phyloP scores from a whole-genome alignment of 495 filamentous ascomycete species.

The Cetradonia linearis region DNA sequence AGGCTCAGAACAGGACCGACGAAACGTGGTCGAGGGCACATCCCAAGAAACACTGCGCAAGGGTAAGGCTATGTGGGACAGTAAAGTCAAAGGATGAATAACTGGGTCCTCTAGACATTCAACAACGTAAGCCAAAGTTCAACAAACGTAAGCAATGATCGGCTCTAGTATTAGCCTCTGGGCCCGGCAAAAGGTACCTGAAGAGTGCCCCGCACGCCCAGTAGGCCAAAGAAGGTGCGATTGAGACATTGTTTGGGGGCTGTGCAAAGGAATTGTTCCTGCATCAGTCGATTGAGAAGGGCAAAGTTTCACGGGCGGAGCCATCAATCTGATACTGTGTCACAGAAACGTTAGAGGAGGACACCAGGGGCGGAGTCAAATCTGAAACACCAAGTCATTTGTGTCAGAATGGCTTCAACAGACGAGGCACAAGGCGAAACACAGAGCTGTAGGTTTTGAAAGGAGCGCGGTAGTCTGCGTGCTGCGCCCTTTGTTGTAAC shows the following conservation, averaged over 20 bases:
- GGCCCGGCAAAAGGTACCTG: too few species aligned
- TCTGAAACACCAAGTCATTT: constrained; percentile 14
- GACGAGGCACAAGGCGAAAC: neutral
- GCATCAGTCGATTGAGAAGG: neutral
- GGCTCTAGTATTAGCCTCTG: neutral
- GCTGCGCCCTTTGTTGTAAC: constrained; percentile 4
- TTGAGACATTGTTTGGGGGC: neutral
- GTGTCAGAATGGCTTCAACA: constrained; percentile 12
- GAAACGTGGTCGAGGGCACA: constrained; percentile 3
- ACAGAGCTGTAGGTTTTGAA: constrained; percentile 14
- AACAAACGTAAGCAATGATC: constrained; percentile 5
- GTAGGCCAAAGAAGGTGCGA: neutral
- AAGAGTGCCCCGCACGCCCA: constrained; percentile 1
- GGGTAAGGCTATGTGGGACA: neutral
- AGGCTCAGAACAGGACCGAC: neutral
- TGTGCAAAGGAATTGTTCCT: constrained; percentile 8
- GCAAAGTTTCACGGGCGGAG: constrained; percentile 2
- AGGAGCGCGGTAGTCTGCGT: constrained; percentile 17
- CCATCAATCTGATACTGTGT: neutral
- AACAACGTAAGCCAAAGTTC: constrained; percentile 6
- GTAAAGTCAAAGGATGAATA: neutral
- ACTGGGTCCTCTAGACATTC: too few species aligned
- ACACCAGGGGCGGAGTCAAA: constrained; percentile 11
- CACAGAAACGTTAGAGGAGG: neutral
- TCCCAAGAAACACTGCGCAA: neutral